phyloP scores from a whole-genome alignment of 78 protist genomes.

The Fonticula alba region DNA sequence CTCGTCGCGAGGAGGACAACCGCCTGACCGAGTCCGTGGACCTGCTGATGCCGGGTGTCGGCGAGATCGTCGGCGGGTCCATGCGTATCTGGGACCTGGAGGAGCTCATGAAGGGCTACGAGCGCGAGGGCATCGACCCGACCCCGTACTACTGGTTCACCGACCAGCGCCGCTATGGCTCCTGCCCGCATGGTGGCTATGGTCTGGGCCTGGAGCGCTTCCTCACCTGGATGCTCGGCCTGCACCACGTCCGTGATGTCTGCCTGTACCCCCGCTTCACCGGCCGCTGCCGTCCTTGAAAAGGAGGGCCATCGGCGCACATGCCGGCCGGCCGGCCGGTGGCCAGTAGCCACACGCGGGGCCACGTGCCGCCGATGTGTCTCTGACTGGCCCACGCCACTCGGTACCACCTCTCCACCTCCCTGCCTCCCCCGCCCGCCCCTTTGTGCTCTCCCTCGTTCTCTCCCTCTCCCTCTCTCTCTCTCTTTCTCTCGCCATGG shows the following conservation, averaged over 20 bases:
- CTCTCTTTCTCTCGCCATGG: too few relatives aligned
- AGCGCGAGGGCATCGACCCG: slow-evolving; percentile 60
- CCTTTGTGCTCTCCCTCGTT: too few relatives aligned
- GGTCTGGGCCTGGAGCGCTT: slow-evolving; percentile 91
- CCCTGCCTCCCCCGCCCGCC: too few relatives aligned
- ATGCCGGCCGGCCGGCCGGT: too few relatives aligned
- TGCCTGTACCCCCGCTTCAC: slow-evolving; percentile 69
- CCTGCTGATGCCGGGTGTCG: slow-evolving; percentile 86
- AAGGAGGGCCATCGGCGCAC: too few relatives aligned
- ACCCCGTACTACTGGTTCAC: slow-evolving; percentile 83
- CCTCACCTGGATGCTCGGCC: slow-evolving; percentile 58
- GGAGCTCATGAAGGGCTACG: slow-evolving; percentile 43
- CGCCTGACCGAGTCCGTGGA: slow-evolving; percentile 45
- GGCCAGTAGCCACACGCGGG: too few relatives aligned
- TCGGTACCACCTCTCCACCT: too few relatives aligned
- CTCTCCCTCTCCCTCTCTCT: too few relatives aligned
- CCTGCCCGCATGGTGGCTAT: slow-evolving; percentile 88
- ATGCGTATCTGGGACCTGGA: slow-evolving; percentile 57
- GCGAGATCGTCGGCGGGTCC: slow-evolving; percentile 91
- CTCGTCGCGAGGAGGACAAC: slow-evolving; percentile 32
- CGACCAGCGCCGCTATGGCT: slow-evolving; percentile 80
- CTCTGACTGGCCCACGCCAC: too few relatives aligned
- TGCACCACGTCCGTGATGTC: slow-evolving; percentile 70
- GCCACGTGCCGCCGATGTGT: too few relatives aligned
- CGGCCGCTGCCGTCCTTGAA: slow-evolving; percentile 60